Percentiles rank a stretch among this genome's conserved stretches.
Evolutionary conservation across 202 grass and related monocot species (phyloP).

Genomic region (Musa balbisiana): DNA sequence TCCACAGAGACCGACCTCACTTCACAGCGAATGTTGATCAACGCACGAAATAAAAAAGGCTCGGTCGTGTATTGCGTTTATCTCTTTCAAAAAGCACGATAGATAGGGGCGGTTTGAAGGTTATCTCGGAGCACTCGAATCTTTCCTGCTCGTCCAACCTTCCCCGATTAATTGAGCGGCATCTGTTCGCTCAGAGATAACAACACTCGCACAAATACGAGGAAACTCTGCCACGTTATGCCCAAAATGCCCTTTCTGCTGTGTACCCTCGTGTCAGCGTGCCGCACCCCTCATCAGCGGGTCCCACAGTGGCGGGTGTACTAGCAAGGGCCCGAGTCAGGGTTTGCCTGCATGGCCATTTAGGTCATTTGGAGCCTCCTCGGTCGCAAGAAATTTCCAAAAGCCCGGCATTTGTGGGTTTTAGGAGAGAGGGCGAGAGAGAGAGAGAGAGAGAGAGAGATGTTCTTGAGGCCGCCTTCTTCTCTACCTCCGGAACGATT

Average conservation of each 20-base stretch:
- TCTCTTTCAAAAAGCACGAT: too few relatives aligned
- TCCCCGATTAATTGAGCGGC: too few relatives aligned
- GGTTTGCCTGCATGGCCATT: not conserved
- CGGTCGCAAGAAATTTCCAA: conserved; percentile 2
- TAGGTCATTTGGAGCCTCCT: not conserved
- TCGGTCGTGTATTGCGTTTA: too few relatives aligned
- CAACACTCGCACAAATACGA: too few relatives aligned
- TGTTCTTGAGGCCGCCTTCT: not conserved
- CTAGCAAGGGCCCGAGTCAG: not conserved
- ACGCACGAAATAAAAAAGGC: too few relatives aligned
- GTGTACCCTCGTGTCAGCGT: not conserved
- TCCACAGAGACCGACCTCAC: too few relatives aligned
- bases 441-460: not conserved
- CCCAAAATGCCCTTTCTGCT: not conserved
- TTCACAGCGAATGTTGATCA: too few relatives aligned
- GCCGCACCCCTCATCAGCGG: not conserved
- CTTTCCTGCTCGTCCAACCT: too few relatives aligned
- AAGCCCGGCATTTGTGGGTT: conserved; percentile 17
- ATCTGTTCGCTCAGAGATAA: too few relatives aligned
- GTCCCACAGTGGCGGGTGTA: not conserved
- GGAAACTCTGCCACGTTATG: not conserved
- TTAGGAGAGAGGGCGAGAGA: conserved; percentile 16
- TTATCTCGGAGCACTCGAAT: too few relatives aligned
- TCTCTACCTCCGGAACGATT: not conserved
- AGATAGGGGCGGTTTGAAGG: too few relatives aligned